Evolutionary conservation across 75 land plant genomes (phyloP), one percentile per base, ranked within the genome.

Genomic region (Sequoia sempervirens): DNA sequence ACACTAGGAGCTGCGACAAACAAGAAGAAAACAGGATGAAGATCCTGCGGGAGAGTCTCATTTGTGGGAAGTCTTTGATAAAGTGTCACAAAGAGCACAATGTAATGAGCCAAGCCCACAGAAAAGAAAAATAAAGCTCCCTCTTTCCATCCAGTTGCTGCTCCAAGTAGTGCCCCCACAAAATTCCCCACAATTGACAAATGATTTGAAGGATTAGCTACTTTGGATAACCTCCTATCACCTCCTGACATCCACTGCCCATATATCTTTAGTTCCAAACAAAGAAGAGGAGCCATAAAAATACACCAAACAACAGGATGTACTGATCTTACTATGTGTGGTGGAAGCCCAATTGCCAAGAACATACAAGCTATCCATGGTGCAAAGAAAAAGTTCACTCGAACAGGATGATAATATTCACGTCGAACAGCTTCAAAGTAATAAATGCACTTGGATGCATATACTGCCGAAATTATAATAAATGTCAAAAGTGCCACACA

Each of bases 341-440:
- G 91, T 13, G 97, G 97, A 28, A 91, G 75, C 10, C 97, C 93
- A 17, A 94, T 76, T 12, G 81, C 84, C 36, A 93, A 83, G 82
- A 95, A 94, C 82, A 95, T 84, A 43, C 92, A 85, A 79, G 91
- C 87, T 38, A 95, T 91, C 90, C 93, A 94, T 45, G 97, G 97
- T 45, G 97, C 93, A 69, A 95, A 95, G 94, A 95, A 92, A 90
- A 92, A 94, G 90, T 95, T 95, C 81, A 95, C 90, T 40, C 97
- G 90, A 23, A 95, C 82, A 0, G 97, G 97, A 72, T 92, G 97
- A 83, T 90, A 88, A 80, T 89, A 95, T 83, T 95, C 97, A 4
- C 95, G 91, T 26, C 93, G 88, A 75, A 95, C 96, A 1, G 93
- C 97, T 86, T 95, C 97, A 83, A 95, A 95, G 93, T 89, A 95